Percentiles rank a stretch among this genome's conserved stretches.
Evolutionary conservation across 2,329 filamentous ascomycete species (phyloP).

Genomic region (Pseudogymnoascus sp.): DNA sequence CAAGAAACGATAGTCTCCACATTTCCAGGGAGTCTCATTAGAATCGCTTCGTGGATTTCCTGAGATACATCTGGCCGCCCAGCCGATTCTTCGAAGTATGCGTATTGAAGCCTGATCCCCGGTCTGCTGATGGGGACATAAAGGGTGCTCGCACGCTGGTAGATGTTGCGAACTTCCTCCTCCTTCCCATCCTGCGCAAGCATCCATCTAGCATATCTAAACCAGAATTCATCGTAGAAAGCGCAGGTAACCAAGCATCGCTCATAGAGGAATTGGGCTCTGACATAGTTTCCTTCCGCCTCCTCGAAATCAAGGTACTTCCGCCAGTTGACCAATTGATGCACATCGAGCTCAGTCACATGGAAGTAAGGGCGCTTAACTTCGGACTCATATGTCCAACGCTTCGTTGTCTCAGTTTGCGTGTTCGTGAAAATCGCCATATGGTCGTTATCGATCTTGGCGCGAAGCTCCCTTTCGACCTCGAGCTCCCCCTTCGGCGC

Average conservation of each 20-base stretch:
- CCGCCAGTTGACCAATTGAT: conserved; percentile 82
- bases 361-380: conserved; percentile 97
- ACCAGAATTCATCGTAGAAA: conserved; percentile 96
- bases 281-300: conserved; percentile 65
- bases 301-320: conserved; percentile 98
- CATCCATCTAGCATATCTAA: conserved; percentile 97
- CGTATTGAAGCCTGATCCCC: conserved; percentile 80
- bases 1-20: conserved; percentile 83
- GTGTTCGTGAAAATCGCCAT: conserved; percentile 75
- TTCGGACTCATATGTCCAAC: conserved; percentile 91
- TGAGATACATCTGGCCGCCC: conserved; percentile 71
- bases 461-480: conserved; percentile 73
- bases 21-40: conserved; percentile 70
- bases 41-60: conserved; percentile 76
- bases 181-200: conserved; percentile 69
- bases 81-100: conserved; percentile 86
- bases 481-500: conserved; percentile 64
- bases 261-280: conserved; percentile 83
- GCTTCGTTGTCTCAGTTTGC: conserved; percentile 81
- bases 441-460: conserved; percentile 72
- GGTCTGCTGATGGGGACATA: conserved; percentile 84
- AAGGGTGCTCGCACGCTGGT: conserved; percentile 75
- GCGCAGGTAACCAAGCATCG: conserved; percentile 88
- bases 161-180: conserved; percentile 88
- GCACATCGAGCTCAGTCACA: conserved; percentile 82